Evolutionary conservation across 2,329 filamentous ascomycete genomes (phyloP).

Genomic region (Penicillium sp.): DNA sequence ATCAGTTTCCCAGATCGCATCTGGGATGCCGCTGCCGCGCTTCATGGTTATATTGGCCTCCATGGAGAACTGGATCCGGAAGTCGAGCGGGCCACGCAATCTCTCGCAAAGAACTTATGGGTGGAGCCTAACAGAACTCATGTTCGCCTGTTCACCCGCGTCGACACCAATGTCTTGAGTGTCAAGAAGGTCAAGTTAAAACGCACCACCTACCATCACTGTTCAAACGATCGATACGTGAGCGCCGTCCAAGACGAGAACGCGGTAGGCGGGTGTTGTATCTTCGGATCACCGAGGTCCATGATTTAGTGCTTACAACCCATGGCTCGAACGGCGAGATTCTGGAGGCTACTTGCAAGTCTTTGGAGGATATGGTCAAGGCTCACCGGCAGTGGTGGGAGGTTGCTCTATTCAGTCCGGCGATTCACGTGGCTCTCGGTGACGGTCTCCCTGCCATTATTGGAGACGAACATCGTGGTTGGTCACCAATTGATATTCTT

Average conservation of each 20-base stretch:
- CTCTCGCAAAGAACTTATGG: neutral
- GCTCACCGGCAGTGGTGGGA: constrained; percentile 3
- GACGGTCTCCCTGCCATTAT: neutral
- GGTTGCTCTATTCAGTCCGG: neutral
- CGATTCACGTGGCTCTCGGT: neutral
- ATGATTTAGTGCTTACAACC: neutral
- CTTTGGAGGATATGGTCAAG: neutral
- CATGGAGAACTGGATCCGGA: neutral
- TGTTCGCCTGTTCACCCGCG: neutral
- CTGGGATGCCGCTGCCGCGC: neutral
- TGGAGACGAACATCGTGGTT: neutral
- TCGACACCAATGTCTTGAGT: neutral
- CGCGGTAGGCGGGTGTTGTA: neutral
- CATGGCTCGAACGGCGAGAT: neutral
- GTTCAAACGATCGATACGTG: neutral
- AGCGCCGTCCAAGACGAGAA: neutral
- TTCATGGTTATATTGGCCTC: neutral
- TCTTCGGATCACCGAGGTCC: neutral
- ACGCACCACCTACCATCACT: neutral
- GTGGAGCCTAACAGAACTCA: neutral
- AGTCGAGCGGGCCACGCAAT: neutral
- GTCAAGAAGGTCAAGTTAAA: neutral
- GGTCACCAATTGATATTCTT: neutral
- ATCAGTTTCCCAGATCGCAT: neutral
- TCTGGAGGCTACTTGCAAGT: neutral